phyloP scores from a whole-genome alignment of 768 basidiomycete genomes.

The Naganishia randhawae region DNA sequence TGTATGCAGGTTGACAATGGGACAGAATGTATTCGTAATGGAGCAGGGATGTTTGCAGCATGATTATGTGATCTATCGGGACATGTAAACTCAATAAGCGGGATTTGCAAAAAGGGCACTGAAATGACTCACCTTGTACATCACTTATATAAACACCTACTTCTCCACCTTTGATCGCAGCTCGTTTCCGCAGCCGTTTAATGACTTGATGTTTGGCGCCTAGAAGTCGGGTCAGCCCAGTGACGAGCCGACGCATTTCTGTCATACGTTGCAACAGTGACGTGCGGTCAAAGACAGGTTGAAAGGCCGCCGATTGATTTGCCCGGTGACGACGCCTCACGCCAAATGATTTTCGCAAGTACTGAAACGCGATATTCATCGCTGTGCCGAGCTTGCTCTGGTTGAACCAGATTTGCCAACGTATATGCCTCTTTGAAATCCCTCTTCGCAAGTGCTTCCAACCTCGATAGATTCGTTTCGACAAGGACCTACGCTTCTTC shows the following conservation, averaged over 20 bases:
- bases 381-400: conserved; percentile 6
- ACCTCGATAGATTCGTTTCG: conserved; percentile 4
- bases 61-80: conserved; percentile 77
- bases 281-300: conserved; percentile 45
- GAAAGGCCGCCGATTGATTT: conserved; percentile 17
- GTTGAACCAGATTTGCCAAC: background rate
- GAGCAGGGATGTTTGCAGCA: conserved; percentile 73
- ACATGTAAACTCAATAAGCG: conserved; percentile 24
- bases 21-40: conserved; percentile 86
- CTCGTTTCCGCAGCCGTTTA: conserved; percentile 70
- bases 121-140: conserved; percentile 66
- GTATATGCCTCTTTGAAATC: background rate
- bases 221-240: conserved; percentile 69
- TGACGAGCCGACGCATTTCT: conserved; percentile 70
- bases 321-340: conserved; percentile 7
- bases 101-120: background rate
- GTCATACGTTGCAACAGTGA: conserved; percentile 72
- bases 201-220: conserved; percentile 79
- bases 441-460: conserved; percentile 11
- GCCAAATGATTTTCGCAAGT: conserved; percentile 10
- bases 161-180: conserved; percentile 58
- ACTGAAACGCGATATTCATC: background rate
- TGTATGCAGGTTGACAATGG: conserved; percentile 80
- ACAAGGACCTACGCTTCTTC: background rate
- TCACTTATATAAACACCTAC: conserved; percentile 86